Evolutionary conservation across 2,329 filamentous ascomycete species (phyloP).

Genomic region (Cladophialophora exuberans): DNA sequence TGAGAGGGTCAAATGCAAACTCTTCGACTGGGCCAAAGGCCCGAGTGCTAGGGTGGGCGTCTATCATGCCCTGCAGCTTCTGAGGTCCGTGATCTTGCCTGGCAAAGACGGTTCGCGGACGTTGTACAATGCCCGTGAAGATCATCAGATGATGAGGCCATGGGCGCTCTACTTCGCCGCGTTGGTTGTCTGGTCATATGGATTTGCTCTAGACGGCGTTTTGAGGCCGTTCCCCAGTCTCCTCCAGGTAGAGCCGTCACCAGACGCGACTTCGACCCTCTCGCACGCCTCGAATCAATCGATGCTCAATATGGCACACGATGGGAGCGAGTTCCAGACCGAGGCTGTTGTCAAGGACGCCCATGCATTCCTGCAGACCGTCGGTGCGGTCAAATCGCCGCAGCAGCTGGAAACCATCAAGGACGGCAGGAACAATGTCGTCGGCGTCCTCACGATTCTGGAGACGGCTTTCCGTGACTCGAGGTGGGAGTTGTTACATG

Average conservation of each 20-base stretch:
- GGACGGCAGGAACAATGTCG: conserved; percentile 75
- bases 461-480: conserved; percentile 79
- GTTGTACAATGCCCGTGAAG: conserved; percentile 80
- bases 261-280: conserved; percentile 13
- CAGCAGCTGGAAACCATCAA: conserved; percentile 73
- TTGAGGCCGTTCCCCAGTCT: conserved; percentile 51
- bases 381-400: conserved; percentile 73
- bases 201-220: conserved; percentile 83
- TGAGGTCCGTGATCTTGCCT: conserved; percentile 65
- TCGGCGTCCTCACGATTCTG: conserved; percentile 78
- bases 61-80: conserved; percentile 86
- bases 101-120: conserved; percentile 38
- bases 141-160: conserved; percentile 87
- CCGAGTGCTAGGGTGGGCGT: conserved; percentile 86
- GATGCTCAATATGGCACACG: conserved; percentile 25
- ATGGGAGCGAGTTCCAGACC: conserved; percentile 22
- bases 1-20: conserved; percentile 73
- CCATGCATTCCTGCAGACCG: conserved; percentile 72
- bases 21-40: conserved; percentile 83
- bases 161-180: conserved; percentile 95
- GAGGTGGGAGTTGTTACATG: conserved; percentile 87
- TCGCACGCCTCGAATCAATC: conserved; percentile 24
- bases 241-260: conserved; percentile 20
- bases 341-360: conserved; percentile 75
- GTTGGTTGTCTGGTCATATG: conserved; percentile 92